Base-by-base conservation (phyloP, 2,329 filamentous ascomycete genomes). In the Davidsoniella eucalypti region DNA sequence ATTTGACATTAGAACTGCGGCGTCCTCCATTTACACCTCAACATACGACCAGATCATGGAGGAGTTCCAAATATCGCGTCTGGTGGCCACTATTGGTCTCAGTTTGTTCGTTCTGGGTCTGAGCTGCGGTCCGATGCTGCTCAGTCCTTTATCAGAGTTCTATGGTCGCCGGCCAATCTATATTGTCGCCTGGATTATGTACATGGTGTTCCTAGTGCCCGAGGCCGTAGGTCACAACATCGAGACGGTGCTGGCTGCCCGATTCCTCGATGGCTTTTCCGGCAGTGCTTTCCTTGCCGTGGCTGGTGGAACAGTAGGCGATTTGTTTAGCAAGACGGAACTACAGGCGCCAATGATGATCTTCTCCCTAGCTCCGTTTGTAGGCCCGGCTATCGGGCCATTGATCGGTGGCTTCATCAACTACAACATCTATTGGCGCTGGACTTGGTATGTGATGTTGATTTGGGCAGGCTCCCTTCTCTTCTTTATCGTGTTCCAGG, bases 21-120 rank as follows among this genome's bases (percentile, higher is more conserved):
- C 84, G 1, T 88, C 83, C 44, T 92, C 87, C n/a, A 78, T 94
- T 58, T 94, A 95, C 64, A 90, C 87, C 0, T 77, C 78, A 10
- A 92, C 84, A 0, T 95, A 94, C 62, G 61, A 59, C 16, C 83
- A 92, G 63, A 77, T 94, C 64, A 77, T 81, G 55, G 66, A 69
- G 23, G 84, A 93, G 53, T 93, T 94, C 58, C 66, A 75, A 56
- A 75, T 75, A 57, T 82, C 83, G 0, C 73, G 76, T 51, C 69
- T 85, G 46, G 73, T 93, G 21, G 85, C 82, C 10, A 87, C 86
- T 2, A 64, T 94, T 8, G 90, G 88, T 0, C 67, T 95, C 47
- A 87, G 84, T 0, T 71, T 83, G 1, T 95, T 88, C 60, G 87
- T 94, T 45, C 72, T 87, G 50, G 88, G 88, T 16, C 76, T 77